Conservation (phyloP, 345 rosid species). For the Trapa bicornis region DNA sequence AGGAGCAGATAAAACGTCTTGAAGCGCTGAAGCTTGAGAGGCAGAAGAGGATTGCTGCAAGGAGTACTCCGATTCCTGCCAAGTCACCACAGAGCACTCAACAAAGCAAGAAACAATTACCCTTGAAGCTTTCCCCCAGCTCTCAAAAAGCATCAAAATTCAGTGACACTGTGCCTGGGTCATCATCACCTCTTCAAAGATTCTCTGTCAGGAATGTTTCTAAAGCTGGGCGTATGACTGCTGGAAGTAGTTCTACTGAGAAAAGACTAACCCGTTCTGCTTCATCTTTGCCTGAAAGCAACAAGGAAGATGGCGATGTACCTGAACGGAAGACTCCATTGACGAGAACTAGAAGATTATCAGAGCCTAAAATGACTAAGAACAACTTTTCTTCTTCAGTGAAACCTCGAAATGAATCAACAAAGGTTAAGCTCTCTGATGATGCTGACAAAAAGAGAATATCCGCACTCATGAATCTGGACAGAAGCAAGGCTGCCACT, state of each 20-base stretch:
- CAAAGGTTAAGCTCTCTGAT: conserved; percentile 33
- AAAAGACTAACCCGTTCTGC: conserved; percentile 44
- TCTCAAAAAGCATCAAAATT: conserved; percentile 68
- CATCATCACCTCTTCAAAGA: conserved; percentile 58
- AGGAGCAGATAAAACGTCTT: conserved; percentile 57
- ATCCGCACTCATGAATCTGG: conserved; percentile 73
- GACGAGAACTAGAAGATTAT: conserved; percentile 65
- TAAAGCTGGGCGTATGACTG: conserved; percentile 38
- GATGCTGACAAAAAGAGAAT: conserved; percentile 56
- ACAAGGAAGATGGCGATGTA: conserved; percentile 27
- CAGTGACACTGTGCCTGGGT: conserved; percentile 66
- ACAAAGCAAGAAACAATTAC: conserved; percentile 42
- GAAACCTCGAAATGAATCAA: conserved; percentile 32
- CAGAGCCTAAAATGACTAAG: conserved; percentile 54
- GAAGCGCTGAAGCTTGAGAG: conserved; percentile 72
- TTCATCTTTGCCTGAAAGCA: conserved; percentile 48
- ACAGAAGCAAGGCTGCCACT: conserved; percentile 62
- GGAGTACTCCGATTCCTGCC: conserved; percentile 36
- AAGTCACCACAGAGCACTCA: conserved; percentile 30
- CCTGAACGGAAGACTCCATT: conserved; percentile 47
- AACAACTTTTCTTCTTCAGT: conserved; percentile 30
- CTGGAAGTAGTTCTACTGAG: conserved; percentile 39
- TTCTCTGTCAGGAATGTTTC: conserved; percentile 34
- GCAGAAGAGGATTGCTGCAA: conserved; percentile 82
- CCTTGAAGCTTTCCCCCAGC: conserved; percentile 48